A percentile compares a stretch with the other conserved stretches of the same genome.
Evolutionary conservation across 2,329 filamentous ascomycete species (phyloP).

Genomic region (Leptoxyphium fumago): DNA sequence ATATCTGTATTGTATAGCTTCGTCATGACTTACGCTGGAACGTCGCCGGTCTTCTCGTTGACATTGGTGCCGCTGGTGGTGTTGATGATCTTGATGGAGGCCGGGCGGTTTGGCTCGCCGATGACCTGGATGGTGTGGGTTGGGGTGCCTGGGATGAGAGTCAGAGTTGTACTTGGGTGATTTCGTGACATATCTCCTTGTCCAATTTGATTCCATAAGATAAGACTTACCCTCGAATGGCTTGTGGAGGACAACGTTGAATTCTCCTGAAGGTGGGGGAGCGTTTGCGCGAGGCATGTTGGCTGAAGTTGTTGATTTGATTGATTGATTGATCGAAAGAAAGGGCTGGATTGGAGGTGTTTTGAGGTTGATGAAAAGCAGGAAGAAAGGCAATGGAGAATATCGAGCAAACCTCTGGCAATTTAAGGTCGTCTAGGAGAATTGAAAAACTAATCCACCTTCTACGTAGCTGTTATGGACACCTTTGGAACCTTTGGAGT

Average conservation of each 20-base stretch:
- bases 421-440: too few species aligned
- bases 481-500: too few species aligned
- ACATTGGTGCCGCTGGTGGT: slow-evolving; percentile 19
- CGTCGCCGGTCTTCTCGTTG: slow-evolving; percentile 24
- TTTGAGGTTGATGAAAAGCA: too few species aligned
- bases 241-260: slow-evolving; percentile 18
- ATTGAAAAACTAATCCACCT: too few species aligned
- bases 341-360: background rate
- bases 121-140: slow-evolving; percentile 25
- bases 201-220: background rate
- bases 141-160: slow-evolving; percentile 14
- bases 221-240: slow-evolving; percentile 18
- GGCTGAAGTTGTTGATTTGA: background rate
- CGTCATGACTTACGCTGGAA: slow-evolving; percentile 16
- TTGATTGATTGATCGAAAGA: background rate
- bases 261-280: slow-evolving; percentile 23
- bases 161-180: slow-evolving; percentile 3
- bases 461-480: too few species aligned
- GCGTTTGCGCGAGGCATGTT: slow-evolving; percentile 22
- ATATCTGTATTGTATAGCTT: background rate
- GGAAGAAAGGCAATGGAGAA: too few species aligned
- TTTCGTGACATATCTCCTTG: background rate
- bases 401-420: too few species aligned
- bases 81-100: slow-evolving; percentile 19
- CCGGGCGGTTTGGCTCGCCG: slow-evolving; percentile 26